Base-by-base conservation (phyloP, 2,329 filamentous ascomycete species). In the Chlorencoelia australis region DNA sequence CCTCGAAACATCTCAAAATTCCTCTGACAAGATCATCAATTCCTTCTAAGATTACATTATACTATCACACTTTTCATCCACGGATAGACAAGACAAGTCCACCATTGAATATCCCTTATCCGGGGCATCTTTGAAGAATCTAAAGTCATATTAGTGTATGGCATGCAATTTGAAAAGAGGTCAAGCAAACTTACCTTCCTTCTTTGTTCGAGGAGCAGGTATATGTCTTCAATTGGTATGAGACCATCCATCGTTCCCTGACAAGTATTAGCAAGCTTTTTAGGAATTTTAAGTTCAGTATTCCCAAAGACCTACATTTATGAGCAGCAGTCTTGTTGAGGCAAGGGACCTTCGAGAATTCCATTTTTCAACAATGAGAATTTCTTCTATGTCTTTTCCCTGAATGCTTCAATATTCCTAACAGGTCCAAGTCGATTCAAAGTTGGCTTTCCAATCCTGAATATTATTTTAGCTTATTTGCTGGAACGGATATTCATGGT, bases 71-170 rank as follows among this genome's bases (percentile, higher is more conserved):
- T 56, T 50, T 76, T 72, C 65, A 77, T 71, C 73, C 72, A 78
- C 2, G 73, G 69, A 51, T 75, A 77, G 16, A 77, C 70, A 4
- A n/a, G 62, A 59, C 3, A 51, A 55, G 44, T 77, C 77, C 0
- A 73, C 71, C 50, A 66, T 54, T 4, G 78, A 77, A 51, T 82
- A 82, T 9, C 77, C 77, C 77, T 81, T 82, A 48, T 82, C 77
- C 44, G 78, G 53, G 20, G 72, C 61, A 0, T 70, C 69, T 0
- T 68, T 59, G 42, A 79, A 78, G 58, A 81, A 65, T 16, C 61
- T 52, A 22, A 18, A 2, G 17, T 4, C 11, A 7, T 27, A 11
- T 44, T n/a, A 46, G 29, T 14, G 13, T 28, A 5, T 14, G 17
- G 3, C 2, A 17, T 33, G 4, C 14, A 1, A n/a, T 10, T 9